phyloP scores from a whole-genome alignment of 139 green algal species.

The Marvania coccoides region DNA sequence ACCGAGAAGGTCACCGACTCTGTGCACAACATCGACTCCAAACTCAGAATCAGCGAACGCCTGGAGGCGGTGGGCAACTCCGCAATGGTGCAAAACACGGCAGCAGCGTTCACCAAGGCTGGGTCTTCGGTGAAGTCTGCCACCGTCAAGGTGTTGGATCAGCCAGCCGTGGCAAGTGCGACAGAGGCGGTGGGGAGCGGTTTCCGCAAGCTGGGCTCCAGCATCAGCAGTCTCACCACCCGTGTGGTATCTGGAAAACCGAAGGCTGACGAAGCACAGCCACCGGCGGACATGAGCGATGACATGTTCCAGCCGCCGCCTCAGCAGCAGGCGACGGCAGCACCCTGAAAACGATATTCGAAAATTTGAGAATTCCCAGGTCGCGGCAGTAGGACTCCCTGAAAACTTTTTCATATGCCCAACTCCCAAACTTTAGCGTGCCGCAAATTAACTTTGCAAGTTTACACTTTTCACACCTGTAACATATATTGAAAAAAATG shows the following conservation, averaged over 20 bases:
- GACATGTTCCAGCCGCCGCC: too few species aligned
- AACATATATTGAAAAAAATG: too few species aligned
- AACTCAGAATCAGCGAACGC: not conserved
- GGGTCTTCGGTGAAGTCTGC: not conserved
- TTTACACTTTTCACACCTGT: too few species aligned
- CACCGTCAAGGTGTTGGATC: constrained; percentile 8
- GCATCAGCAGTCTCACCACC: not conserved
- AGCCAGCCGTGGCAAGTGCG: not conserved
- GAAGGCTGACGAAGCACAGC: too few species aligned
- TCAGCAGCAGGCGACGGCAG: too few species aligned
- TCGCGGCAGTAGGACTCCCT: too few species aligned
- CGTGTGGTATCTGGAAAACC: not conserved
- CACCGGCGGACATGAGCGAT: too few species aligned
- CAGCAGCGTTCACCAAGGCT: constrained; percentile 13
- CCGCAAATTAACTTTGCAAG: too few species aligned
- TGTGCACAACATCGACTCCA: constrained; percentile 6
- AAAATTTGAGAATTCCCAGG: too few species aligned
- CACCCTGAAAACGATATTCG: too few species aligned
- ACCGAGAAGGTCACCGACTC: constrained; percentile 26
- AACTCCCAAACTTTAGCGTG: too few species aligned
- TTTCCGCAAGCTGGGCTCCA: not conserved
- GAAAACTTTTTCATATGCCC: too few species aligned
- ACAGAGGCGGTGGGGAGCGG: not conserved
- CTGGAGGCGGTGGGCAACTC: constrained; percentile 5
- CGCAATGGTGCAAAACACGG: not conserved